phyloP scores from a whole-genome alignment of 2,329 filamentous ascomycete species.

The Penicillium sp. region DNA sequence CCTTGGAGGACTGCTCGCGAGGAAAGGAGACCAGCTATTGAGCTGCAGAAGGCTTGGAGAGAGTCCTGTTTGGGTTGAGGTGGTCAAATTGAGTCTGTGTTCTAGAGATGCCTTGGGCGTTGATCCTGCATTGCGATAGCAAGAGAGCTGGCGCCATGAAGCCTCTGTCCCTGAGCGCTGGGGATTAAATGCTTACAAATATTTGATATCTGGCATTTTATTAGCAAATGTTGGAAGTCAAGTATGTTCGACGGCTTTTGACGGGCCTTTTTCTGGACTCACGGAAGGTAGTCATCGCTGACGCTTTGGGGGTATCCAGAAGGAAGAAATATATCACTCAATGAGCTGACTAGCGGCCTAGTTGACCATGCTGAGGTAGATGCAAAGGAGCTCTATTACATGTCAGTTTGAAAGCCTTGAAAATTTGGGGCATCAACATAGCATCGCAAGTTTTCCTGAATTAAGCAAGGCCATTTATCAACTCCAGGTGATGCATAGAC shows the following conservation, averaged over 20 bases:
- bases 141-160: not conserved
- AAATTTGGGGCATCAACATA: not conserved
- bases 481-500: not conserved
- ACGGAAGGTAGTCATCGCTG: slow-evolving; percentile 78
- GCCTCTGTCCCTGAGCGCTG: not conserved
- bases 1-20: slow-evolving; percentile 79
- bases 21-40: slow-evolving; percentile 60
- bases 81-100: not conserved
- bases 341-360: slow-evolving; percentile 33
- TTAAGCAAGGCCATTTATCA: not conserved
- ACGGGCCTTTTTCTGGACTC: slow-evolving; percentile 10
- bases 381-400: slow-evolving; percentile 18
- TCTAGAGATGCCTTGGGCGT: not conserved
- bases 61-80: slow-evolving; percentile 34
- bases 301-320: slow-evolving; percentile 87
- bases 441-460: not conserved
- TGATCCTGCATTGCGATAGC: not conserved
- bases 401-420: not conserved
- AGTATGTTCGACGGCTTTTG: not conserved
- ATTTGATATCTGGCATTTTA: slow-evolving; percentile 60
- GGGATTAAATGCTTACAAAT: slow-evolving; percentile 51
- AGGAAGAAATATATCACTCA: slow-evolving; percentile 76
- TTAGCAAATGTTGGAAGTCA: slow-evolving; percentile 11
- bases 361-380: slow-evolving; percentile 25
- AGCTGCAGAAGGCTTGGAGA: slow-evolving; percentile 45